These are phyloP conservation scores for Macrolepiota dolichaula DNA, from an alignment of 768 basidiomycete genomes.

Conservation along the genomic window DNA sequence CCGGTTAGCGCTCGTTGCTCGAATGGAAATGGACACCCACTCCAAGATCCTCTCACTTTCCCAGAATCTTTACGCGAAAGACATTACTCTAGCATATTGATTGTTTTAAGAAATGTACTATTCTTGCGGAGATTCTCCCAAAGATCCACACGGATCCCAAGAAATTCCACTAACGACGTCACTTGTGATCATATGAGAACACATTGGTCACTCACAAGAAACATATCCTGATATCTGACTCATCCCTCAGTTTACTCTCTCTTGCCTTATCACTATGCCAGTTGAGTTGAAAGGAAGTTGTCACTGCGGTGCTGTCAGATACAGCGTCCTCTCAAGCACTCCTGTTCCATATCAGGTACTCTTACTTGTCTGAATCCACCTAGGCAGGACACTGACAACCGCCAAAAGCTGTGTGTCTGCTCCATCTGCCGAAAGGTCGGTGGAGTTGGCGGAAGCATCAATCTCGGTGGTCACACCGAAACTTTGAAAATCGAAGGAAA, in stretches of 20 bases:
- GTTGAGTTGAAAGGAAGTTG: conserved; percentile 53
- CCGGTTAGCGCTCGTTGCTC: too few relatives aligned
- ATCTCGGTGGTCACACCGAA: conserved; percentile 53
- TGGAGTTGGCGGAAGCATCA: conserved; percentile 61
- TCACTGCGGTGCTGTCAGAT: conserved; percentile 50
- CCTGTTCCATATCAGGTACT: conserved; percentile 62
- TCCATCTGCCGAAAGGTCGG: conserved; percentile 73
- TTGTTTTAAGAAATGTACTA: too few relatives aligned
- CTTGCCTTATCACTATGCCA: conserved; percentile 40
- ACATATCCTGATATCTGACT: not conserved
- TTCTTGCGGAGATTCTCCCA: too few relatives aligned
- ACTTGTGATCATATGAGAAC: not conserved
- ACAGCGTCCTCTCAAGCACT: conserved; percentile 48
- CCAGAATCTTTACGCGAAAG: too few relatives aligned
- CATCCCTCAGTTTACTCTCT: not conserved
- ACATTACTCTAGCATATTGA: too few relatives aligned
- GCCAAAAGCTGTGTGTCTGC: conserved; percentile 55
- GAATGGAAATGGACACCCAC: too few relatives aligned
- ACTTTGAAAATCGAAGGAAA: conserved; percentile 53
- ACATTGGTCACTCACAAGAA: not conserved
- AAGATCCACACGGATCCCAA: not conserved
- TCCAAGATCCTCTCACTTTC: too few relatives aligned
- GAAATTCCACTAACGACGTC: not conserved
- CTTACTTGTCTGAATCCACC: not conserved
- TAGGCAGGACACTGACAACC: not conserved